A percentile compares a stretch with the other conserved stretches of the same genome.
phyloP scores from a whole-genome alignment of 441 rosid species.

The Euphorbia schlechtendalii region DNA sequence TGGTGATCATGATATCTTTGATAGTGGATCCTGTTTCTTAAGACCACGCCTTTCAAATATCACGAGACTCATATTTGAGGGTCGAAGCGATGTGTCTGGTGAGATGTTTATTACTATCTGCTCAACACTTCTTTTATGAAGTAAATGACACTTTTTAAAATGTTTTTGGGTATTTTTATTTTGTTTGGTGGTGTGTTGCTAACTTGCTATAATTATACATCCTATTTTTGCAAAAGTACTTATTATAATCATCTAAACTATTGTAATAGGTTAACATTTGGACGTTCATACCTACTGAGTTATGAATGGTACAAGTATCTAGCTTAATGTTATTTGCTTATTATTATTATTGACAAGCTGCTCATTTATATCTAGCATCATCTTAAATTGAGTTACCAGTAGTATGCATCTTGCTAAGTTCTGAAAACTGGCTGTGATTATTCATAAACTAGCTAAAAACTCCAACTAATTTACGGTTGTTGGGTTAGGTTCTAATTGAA shows the following conservation, averaged over 20 bases:
- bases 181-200: background rate
- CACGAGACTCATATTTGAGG: conserved; percentile 59
- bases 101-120: conserved; percentile 20
- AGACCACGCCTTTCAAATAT: conserved; percentile 34
- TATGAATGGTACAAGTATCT: background rate
- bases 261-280: background rate
- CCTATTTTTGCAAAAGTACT: background rate
- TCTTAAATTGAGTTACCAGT: background rate
- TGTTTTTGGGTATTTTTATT: background rate
- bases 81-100: conserved; percentile 69
- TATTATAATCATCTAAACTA: background rate
- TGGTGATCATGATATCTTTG: conserved; percentile 21
- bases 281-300: background rate
- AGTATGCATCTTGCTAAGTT: background rate
- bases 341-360: conserved; percentile 4
- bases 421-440: background rate
- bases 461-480: background rate
- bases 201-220: background rate
- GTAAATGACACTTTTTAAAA: background rate
- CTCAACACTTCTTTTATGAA: background rate
- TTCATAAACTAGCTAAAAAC: background rate
- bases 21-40: conserved; percentile 23
- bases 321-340: background rate
- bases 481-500: background rate
- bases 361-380: background rate